Percentiles rank a stretch among this genome's conserved stretches.
Conservation (phyloP, 768 basidiomycete species). For the Phanerochaete sordida region DNA sequence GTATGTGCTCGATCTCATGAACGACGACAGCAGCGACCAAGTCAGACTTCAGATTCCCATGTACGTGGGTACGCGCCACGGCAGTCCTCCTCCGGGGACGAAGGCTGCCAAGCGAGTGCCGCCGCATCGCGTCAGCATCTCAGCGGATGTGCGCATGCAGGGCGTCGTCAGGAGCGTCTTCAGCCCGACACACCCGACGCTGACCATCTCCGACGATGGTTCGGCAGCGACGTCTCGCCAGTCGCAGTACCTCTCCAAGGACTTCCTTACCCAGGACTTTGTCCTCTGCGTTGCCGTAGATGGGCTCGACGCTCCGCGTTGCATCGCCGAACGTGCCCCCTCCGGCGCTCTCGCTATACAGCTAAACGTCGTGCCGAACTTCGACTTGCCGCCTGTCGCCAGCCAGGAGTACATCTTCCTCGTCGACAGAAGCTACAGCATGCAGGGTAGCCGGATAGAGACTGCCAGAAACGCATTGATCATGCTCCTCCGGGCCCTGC, state of each 20-base stretch:
- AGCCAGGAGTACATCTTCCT: conserved; percentile 60
- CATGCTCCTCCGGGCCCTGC: conserved; percentile 49
- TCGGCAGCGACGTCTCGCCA: conserved; percentile 22
- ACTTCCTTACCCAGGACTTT: conserved; percentile 47
- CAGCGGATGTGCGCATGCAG: conserved; percentile 45
- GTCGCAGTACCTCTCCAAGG: conserved; percentile 36
- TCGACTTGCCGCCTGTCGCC: conserved; percentile 37
- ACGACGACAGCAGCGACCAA: conserved; percentile 38
- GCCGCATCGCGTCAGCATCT: conserved; percentile 32
- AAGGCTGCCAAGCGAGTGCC: conserved; percentile 27
- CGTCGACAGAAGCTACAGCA: conserved; percentile 56
- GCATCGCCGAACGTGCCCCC: conserved; percentile 45
- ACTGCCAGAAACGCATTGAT: conserved; percentile 45
- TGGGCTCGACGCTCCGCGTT: conserved; percentile 50
- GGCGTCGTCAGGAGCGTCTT: conserved; percentile 36
- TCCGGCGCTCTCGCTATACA: conserved; percentile 44
- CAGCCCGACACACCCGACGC: conserved; percentile 43
- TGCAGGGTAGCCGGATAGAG: conserved; percentile 37
- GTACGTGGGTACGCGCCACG: conserved; percentile 50
- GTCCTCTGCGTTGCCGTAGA: conserved; percentile 46
- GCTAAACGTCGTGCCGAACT: conserved; percentile 50
- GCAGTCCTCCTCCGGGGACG: conserved; percentile 37
- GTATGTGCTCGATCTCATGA: conserved; percentile 32
- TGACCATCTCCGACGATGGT: conserved; percentile 30
- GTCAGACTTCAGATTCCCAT: conserved; percentile 53